Percentiles rank a stretch among this genome's conserved stretches.
phyloP scores from a whole-genome alignment of 495 filamentous ascomycete genomes.

The Penicillium diatomitis region DNA sequence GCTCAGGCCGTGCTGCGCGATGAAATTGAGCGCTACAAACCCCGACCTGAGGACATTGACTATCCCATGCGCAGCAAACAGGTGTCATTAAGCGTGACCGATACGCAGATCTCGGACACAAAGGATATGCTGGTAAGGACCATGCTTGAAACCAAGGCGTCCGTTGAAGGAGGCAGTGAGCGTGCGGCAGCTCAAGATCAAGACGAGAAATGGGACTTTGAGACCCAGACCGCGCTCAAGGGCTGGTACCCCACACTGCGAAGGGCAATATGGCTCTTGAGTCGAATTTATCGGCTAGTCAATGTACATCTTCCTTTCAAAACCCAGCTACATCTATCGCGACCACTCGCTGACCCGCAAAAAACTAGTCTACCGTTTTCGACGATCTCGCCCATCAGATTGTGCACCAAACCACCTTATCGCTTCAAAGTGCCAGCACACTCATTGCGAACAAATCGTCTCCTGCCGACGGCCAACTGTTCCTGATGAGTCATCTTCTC shows the following conservation, averaged over 20 bases:
- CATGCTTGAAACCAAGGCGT: conserved; percentile 41
- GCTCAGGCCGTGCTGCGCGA: conserved; percentile 56
- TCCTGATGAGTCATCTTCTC: conserved; percentile 84
- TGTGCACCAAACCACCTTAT: conserved; percentile 62
- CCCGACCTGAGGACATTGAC: conserved; percentile 60
- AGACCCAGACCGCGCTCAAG: conserved; percentile 38
- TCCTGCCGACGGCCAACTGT: conserved; percentile 62
- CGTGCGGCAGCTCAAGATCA: conserved; percentile 35
- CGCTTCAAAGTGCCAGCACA: conserved; percentile 46
- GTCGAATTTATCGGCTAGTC: conserved; percentile 74
- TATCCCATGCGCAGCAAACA: conserved; percentile 46
- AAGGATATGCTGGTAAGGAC: conserved; percentile 35
- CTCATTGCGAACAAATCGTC: conserved; percentile 47
- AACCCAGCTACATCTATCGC: background rate
- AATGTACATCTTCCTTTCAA: conserved; percentile 37
- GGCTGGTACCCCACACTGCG: conserved; percentile 62
- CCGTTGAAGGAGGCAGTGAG: conserved; percentile 41
- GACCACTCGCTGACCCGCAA: conserved; percentile 9
- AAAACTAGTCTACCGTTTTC: conserved; percentile 55
- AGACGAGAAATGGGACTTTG: conserved; percentile 44
- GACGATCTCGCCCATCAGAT: conserved; percentile 71
- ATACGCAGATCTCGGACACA: conserved; percentile 37
- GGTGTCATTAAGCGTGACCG: conserved; percentile 39
- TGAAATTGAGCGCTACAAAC: conserved; percentile 62
- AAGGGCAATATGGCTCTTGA: conserved; percentile 74